These are phyloP conservation scores for Cladophialophora yegresii DNA, from an alignment of 2,329 filamentous ascomycete species.

Conservation along the genomic window DNA sequence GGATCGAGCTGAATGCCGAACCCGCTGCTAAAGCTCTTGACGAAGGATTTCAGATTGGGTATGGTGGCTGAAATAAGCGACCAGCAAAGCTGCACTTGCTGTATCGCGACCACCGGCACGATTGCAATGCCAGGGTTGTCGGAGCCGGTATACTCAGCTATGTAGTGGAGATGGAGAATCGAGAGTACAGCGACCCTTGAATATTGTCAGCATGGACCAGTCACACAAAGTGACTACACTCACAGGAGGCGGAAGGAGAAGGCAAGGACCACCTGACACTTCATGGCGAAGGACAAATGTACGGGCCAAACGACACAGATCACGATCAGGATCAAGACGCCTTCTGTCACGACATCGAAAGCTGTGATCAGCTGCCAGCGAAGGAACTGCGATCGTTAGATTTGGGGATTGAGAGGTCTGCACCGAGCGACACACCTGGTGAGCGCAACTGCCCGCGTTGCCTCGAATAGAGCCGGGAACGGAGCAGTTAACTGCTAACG, in stretches of 20 bases:
- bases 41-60: conserved; percentile 47
- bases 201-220: neutral
- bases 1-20: conserved; percentile 38
- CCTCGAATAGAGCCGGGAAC: conserved; percentile 18
- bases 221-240: conserved; percentile 16
- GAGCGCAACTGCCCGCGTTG: conserved; percentile 21
- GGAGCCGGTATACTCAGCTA: conserved; percentile 36
- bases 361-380: conserved; percentile 46
- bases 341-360: conserved; percentile 43
- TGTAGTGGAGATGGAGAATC: conserved; percentile 42
- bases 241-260: conserved; percentile 45
- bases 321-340: conserved; percentile 33
- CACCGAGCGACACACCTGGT: conserved; percentile 20
- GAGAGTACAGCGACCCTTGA: conserved; percentile 41
- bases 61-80: conserved; percentile 48
- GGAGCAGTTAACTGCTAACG: conserved; percentile 32
- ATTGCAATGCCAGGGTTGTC: conserved; percentile 41
- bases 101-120: conserved; percentile 42
- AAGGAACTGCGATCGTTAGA: conserved; percentile 21
- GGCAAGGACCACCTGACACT: conserved; percentile 40
- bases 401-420: neutral
- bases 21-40: conserved; percentile 47
- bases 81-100: conserved; percentile 46
- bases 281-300: conserved; percentile 32
- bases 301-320: conserved; percentile 37